These are phyloP conservation scores for Akanthomyces uredinophilus DNA, from an alignment of 2,329 filamentous ascomycete genomes.

Conservation along the genomic window DNA sequence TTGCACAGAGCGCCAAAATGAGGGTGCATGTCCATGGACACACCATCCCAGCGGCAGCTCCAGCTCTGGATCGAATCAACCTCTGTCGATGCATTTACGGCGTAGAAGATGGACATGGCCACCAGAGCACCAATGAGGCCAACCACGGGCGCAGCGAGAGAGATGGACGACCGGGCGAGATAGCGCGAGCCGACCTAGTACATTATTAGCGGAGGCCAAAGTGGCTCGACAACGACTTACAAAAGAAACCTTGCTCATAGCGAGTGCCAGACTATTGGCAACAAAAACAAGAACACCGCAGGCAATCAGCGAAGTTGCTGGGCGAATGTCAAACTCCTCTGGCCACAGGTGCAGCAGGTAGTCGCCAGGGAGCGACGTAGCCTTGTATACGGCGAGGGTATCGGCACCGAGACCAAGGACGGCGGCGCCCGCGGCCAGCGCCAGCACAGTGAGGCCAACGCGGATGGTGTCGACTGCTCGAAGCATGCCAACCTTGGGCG, in stretches of 20 bases:
- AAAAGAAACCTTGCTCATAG: constrained; percentile 41
- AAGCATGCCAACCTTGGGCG: constrained; percentile 35
- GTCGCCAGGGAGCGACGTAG: constrained; percentile 43
- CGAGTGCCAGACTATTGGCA: constrained; percentile 43
- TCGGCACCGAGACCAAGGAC: constrained; percentile 52
- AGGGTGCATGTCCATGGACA: constrained; percentile 48
- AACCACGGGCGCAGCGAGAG: constrained; percentile 25
- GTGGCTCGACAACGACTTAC: constrained; percentile 37
- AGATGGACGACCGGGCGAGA: constrained; percentile 17
- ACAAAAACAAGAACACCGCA: constrained; percentile 46
- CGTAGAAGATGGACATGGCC: constrained; percentile 53
- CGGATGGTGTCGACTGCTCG: constrained; percentile 40
- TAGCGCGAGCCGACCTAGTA: constrained; percentile 19
- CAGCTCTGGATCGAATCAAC: constrained; percentile 56
- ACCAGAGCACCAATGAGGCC: constrained; percentile 40
- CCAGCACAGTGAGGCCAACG: constrained; percentile 43
- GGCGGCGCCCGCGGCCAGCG: constrained; percentile 45
- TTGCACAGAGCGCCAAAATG: constrained; percentile 53
- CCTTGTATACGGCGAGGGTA: constrained; percentile 49
- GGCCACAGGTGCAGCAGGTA: constrained; percentile 55
- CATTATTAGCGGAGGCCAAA: neutral
- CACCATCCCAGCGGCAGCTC: constrained; percentile 54
- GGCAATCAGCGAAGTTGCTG: constrained; percentile 50
- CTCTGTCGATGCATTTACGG: constrained; percentile 46
- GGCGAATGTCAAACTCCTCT: constrained; percentile 49